These are phyloP conservation scores for Boletus coccyginus DNA, from an alignment of 768 basidiomycete genomes.

Conservation along the genomic window DNA sequence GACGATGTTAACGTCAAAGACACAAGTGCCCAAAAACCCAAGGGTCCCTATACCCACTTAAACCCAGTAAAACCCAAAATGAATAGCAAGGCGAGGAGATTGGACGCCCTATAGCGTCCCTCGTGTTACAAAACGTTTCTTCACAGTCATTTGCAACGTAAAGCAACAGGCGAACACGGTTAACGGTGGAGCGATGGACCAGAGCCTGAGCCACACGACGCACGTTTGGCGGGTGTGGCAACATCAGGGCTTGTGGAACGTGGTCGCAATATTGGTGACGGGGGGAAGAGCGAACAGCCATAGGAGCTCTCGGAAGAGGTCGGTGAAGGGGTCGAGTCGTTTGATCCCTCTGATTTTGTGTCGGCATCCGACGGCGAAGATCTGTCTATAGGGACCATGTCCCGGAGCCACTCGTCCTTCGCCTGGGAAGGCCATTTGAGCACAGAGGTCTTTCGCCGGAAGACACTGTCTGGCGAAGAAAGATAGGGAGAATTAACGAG, in stretches of 20 bases:
- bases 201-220: constrained; percentile 6
- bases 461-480: constrained; percentile 47
- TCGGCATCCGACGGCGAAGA: constrained; percentile 9
- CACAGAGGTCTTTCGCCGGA: constrained; percentile 36
- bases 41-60: constrained; percentile 7
- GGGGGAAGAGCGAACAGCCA: constrained; percentile 7
- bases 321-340: constrained; percentile 15
- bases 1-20: not conserved
- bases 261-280: constrained; percentile 24
- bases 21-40: not conserved
- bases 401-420: constrained; percentile 62
- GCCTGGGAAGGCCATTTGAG: constrained; percentile 43
- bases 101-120: constrained; percentile 7
- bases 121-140: constrained; percentile 26
- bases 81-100: constrained; percentile 8
- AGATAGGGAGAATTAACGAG: constrained; percentile 55
- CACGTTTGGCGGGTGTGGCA: constrained; percentile 2
- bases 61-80: constrained; percentile 18
- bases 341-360: constrained; percentile 14
- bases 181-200: constrained; percentile 16
- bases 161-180: constrained; percentile 13
- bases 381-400: constrained; percentile 48
- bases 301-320: constrained; percentile 23
- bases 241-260: constrained; percentile 18
- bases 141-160: constrained; percentile 21